Evolutionary conservation across 2,329 filamentous ascomycete species (phyloP).

Genomic region (Penicillium sp.): DNA sequence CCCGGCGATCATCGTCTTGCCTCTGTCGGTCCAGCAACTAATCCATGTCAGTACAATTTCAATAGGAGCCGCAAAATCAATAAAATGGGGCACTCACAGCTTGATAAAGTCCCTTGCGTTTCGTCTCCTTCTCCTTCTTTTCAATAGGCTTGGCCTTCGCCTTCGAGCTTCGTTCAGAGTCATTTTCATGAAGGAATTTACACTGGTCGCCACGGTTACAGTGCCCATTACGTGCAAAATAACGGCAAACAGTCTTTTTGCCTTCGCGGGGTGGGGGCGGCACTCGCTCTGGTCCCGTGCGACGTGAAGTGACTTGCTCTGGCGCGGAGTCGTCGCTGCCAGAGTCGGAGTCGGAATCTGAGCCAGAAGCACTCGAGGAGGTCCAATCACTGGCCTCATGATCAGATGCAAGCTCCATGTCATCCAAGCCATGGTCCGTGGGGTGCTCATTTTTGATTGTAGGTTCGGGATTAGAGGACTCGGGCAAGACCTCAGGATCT

Average conservation of each 20-base stretch:
- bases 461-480: not conserved
- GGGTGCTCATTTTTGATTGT: not conserved
- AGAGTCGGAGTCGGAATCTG: conserved; percentile 21
- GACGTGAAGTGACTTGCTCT: conserved; percentile 43
- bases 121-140: conserved; percentile 24
- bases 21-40: conserved; percentile 45
- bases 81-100: conserved; percentile 33
- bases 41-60: conserved; percentile 3
- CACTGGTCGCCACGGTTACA: conserved; percentile 45
- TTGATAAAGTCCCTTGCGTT: conserved; percentile 45
- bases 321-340: conserved; percentile 39
- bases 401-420: conserved; percentile 16
- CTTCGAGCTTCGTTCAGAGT: conserved; percentile 29
- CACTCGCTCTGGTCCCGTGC: conserved; percentile 40
- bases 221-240: conserved; percentile 42
- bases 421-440: conserved; percentile 5
- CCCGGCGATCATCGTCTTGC: conserved; percentile 42
- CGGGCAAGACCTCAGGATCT: not conserved
- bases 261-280: conserved; percentile 38
- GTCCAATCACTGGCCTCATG: conserved; percentile 37
- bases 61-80: not conserved
- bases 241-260: conserved; percentile 38
- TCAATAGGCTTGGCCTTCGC: conserved; percentile 26
- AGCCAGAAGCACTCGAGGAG: conserved; percentile 38
- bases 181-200: conserved; percentile 42